Evolutionary conservation across 2,329 filamentous ascomycete species (phyloP).

Genomic region (Diaporthe humulicola): DNA sequence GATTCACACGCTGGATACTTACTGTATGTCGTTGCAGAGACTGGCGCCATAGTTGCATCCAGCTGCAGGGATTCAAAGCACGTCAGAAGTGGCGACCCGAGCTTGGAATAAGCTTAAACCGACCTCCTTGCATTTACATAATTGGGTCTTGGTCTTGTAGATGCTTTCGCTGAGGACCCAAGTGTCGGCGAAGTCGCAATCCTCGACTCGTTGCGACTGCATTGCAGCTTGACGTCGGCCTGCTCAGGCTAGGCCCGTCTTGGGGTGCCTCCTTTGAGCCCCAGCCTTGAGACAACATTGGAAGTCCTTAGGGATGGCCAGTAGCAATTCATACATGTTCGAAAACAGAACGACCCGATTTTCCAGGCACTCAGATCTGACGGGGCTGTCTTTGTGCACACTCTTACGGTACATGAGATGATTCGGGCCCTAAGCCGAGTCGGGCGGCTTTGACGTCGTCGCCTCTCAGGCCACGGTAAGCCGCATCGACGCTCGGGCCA

Average conservation of each 20-base stretch:
- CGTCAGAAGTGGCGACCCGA: slow-evolving; percentile 6
- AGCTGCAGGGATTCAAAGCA: slow-evolving; percentile 25
- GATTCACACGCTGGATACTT: background rate
- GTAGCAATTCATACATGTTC: background rate
- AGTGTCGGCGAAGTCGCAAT: background rate
- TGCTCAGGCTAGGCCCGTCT: slow-evolving; percentile 2
- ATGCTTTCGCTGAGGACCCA: background rate
- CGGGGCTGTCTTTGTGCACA: background rate
- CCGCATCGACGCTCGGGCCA: slow-evolving; percentile 37
- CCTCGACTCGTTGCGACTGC: background rate
- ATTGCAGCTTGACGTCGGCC: background rate
- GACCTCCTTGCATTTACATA: background rate
- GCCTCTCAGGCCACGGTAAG: slow-evolving; percentile 40
- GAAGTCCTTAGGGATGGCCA: background rate
- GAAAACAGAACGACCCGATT: background rate
- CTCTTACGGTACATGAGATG: background rate
- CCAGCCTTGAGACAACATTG: background rate
- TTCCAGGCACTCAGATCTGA: background rate
- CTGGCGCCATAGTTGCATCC: slow-evolving; percentile 8
- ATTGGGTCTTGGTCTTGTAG: background rate
- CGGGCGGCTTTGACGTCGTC: slow-evolving; percentile 20
- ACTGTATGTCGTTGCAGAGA: background rate
- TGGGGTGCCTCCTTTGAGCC: background rate
- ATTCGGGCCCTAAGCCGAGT: background rate
- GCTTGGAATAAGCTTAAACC: slow-evolving; percentile 21